Percentiles rank a stretch among this genome's conserved stretches.
Conservation (phyloP, 2,329 filamentous ascomycete species). For the Scedosporium boydii region DNA sequence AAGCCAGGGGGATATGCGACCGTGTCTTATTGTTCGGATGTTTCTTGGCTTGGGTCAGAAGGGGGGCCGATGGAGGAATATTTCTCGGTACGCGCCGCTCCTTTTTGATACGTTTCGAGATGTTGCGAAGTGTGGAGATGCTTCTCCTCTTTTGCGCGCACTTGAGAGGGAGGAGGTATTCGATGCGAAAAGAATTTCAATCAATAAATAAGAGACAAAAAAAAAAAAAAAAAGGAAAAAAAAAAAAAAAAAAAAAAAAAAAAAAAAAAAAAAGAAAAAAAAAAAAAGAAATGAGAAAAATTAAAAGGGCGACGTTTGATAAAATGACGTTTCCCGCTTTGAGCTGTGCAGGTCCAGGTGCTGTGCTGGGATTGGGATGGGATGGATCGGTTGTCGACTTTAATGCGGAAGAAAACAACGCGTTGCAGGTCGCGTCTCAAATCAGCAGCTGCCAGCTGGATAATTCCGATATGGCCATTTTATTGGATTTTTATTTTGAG, state of each 20-base stretch:
- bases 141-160: no score
- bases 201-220: no score
- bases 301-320: background rate
- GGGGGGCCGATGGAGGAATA: background rate
- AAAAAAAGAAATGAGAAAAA: background rate
- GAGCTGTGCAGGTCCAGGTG: background rate
- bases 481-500: constrained; percentile 2
- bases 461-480: background rate
- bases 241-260: no score
- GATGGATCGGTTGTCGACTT: background rate
- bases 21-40: no score
- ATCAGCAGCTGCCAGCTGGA: background rate
- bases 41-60: no score
- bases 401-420: constrained; percentile 8
- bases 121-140: no score
- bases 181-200: no score
- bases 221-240: background rate
- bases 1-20: no score
- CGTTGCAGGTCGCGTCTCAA: constrained; percentile 8
- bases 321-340: background rate
- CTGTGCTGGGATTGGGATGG: background rate
- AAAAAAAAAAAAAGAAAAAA: no score
- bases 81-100: background rate
- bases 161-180: no score
- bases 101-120: no score